These are phyloP conservation scores for Mucor plumbeus DNA, from an alignment of 371 early-diverging fungal species.

Conservation along the genomic window DNA sequence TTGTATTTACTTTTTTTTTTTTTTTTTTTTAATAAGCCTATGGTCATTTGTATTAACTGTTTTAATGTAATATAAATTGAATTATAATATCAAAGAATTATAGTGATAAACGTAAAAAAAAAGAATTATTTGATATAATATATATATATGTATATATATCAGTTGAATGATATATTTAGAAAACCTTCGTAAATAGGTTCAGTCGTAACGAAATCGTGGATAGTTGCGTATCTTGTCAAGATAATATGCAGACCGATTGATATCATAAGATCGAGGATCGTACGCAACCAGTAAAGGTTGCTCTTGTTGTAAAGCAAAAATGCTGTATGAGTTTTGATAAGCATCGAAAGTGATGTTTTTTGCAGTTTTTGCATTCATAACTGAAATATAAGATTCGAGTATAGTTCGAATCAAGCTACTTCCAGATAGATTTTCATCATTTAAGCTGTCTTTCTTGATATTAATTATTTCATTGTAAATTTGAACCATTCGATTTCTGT, in stretches of 20 bases:
- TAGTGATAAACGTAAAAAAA: too few relatives aligned
- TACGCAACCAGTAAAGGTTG: background rate
- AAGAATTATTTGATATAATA: too few relatives aligned
- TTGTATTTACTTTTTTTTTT: too few relatives aligned
- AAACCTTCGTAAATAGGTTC: too few relatives aligned
- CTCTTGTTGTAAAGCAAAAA: background rate
- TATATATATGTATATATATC: too few relatives aligned
- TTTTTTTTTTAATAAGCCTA: too few relatives aligned
- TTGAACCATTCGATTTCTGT: background rate
- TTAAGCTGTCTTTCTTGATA: background rate
- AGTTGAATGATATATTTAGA: too few relatives aligned
- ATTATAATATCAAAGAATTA: too few relatives aligned
- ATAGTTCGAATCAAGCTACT: background rate
- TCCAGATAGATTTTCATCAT: background rate
- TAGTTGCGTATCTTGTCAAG: background rate
- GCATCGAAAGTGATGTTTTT: background rate
- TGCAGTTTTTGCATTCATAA: background rate
- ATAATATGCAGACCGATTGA: background rate
- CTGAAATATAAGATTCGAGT: background rate
- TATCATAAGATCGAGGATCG: background rate
- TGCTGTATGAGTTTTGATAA: background rate
- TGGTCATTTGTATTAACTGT: too few relatives aligned
- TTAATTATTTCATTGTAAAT: background rate
- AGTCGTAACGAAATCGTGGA: background rate
- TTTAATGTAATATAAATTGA: too few relatives aligned